Evolutionary conservation across 257 asterid species (phyloP), one percentile per base, ranked within the genome.

Genomic region (Lycium barbarum): DNA sequence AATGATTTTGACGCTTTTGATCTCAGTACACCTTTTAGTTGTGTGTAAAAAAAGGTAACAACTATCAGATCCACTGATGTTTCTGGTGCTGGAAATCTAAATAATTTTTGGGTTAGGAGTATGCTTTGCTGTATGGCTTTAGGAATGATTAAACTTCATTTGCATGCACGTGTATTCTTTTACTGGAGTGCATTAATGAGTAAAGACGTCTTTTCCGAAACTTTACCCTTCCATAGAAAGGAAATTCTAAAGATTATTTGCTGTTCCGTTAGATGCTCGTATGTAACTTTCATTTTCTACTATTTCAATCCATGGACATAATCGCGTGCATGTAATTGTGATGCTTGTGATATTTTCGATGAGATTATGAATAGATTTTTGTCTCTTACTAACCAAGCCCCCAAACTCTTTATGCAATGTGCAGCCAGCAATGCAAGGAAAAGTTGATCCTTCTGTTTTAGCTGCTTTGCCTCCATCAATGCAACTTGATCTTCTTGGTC

Each of bases 401-500:
- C 62, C 61, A 13, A 70, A 15, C 17, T 83, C 58, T 10, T 10
- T 36, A 68, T 47, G 76, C 80, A 40, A 71, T 76, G n/a, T 89
- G 86, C 88, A 97, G 99, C 98, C 98, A 35, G 92, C 90, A 86
- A 93, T 94, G 91, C 90, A 94, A 58, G 98, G 97, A 84, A 94
- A 91, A 85, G 88, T 97, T 85, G 99, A 97, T 91, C 99, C 98
- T 82, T 95, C 98, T 66, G 88, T 97, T 81, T 88, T 97, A 91
- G 99, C 99, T 81, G 83, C 96, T 82, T 87, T 97, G 89, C 99
- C 99, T 85, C 99, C 98, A 51, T 97, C 99, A 1, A 92, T 97
- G 99, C 99, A 97, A 88, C 98, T 97, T 83, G 99, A 97, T 88
- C 99, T 97, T 88, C 99, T 97, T 85, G 97, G 90, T 62, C 99